Conservation (phyloP, 352 stramenopile species). For the Saprolegnia parasitica region DNA sequence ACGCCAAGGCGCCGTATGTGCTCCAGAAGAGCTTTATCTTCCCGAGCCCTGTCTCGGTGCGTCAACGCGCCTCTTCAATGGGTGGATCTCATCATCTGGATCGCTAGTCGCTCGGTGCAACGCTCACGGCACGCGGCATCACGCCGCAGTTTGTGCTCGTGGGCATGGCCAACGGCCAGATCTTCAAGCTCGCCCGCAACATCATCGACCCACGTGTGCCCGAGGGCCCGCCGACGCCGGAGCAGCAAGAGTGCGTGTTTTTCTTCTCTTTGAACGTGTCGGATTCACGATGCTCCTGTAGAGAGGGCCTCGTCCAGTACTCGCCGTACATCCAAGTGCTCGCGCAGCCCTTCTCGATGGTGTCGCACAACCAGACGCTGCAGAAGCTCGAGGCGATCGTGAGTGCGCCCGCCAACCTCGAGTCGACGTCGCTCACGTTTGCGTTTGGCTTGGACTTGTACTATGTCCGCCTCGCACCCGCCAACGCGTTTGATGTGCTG, state of each 20-base stretch:
- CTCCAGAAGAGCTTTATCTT: constrained; percentile 95
- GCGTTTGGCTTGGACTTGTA: constrained; percentile 92
- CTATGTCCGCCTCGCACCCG: constrained; percentile 90
- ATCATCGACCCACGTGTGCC: constrained; percentile 93
- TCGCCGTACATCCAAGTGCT: constrained; percentile 86
- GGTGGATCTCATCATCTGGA: not conserved
- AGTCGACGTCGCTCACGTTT: constrained; percentile 94
- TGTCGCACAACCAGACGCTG: constrained; percentile 91
- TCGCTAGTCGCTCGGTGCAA: constrained; percentile 84
- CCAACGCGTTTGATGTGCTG: constrained; percentile 94
- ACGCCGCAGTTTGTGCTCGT: constrained; percentile 92
- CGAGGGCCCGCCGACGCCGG: constrained; percentile 81
- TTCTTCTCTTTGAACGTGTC: too few relatives aligned
- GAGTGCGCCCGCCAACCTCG: constrained; percentile 80
- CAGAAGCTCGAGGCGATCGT: constrained; percentile 65
- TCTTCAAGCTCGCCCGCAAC: constrained; percentile 89
- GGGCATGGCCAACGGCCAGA: constrained; percentile 88
- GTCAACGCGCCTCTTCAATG: not conserved
- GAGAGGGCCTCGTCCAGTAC: constrained; percentile 85
- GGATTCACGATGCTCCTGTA: constrained; percentile 30
- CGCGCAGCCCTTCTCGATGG: constrained; percentile 73
- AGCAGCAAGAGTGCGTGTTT: constrained; percentile 55
- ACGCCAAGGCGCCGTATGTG: constrained; percentile 84
- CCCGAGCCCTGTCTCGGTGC: constrained; percentile 77
- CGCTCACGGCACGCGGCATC: constrained; percentile 91